A percentile compares a stretch with the other conserved stretches of the same genome.
phyloP scores from a whole-genome alignment of 2,329 filamentous ascomycete genomes.

The Talaromyces sp. region DNA sequence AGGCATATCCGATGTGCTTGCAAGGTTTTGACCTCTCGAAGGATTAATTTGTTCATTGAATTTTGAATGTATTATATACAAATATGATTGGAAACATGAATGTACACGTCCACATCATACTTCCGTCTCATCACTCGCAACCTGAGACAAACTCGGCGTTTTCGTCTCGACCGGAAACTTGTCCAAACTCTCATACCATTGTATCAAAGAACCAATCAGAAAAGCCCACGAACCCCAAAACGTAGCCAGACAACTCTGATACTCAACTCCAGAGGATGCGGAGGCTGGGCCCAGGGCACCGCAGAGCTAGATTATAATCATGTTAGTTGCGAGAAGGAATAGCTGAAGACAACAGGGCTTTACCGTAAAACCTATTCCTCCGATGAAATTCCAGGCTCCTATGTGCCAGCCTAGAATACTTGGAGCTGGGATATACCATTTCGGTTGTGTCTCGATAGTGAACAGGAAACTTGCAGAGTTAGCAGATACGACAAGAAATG shows the following conservation, averaged over 20 bases:
- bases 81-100: too few relatives aligned
- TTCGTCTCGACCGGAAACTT: slow-evolving; percentile 43
- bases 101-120: not conserved
- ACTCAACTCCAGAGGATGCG: slow-evolving; percentile 39
- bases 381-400: slow-evolving; percentile 61
- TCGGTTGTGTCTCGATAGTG: slow-evolving; percentile 61
- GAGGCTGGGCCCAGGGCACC: slow-evolving; percentile 52
- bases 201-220: slow-evolving; percentile 43
- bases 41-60: not conserved
- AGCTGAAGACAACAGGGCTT: slow-evolving; percentile 9
- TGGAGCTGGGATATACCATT: slow-evolving; percentile 57
- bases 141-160: not conserved
- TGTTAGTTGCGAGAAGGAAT: too few relatives aligned
- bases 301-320: slow-evolving; percentile 36
- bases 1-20: not conserved
- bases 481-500: not conserved
- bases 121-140: not conserved
- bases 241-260: slow-evolving; percentile 46
- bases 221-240: slow-evolving; percentile 41
- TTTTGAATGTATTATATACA: not conserved
- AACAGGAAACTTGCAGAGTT: slow-evolving; percentile 45
- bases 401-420: slow-evolving; percentile 61
- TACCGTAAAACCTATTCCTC: slow-evolving; percentile 57
- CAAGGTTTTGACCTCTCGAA: not conserved
- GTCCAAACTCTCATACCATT: slow-evolving; percentile 47